Percentiles rank a stretch among this genome's conserved stretches.
These are phyloP conservation scores for Fusarium subtropicale DNA, from an alignment of 2,329 filamentous ascomycete species.

Conservation along the genomic window DNA sequence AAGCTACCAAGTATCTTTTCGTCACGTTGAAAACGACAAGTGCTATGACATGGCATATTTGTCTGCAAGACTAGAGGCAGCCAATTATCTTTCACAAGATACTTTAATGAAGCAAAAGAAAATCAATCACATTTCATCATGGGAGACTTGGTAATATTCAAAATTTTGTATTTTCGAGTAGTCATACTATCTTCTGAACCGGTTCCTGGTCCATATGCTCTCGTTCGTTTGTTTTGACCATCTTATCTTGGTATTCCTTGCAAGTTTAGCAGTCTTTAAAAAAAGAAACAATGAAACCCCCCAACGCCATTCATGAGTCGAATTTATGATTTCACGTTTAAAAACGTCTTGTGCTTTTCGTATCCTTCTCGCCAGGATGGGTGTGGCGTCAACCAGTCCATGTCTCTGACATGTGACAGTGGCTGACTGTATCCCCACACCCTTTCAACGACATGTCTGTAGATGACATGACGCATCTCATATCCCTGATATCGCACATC, in stretches of 20 bases:
- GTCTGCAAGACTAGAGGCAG: background rate
- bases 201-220: conserved; percentile 5
- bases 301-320: conserved; percentile 47
- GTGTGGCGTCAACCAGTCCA: conserved; percentile 12
- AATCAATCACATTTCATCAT: background rate
- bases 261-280: conserved; percentile 26
- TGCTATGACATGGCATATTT: background rate
- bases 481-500: conserved; percentile 28
- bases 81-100: background rate
- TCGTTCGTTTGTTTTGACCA: conserved; percentile 19
- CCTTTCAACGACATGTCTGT: conserved; percentile 32
- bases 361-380: conserved; percentile 8
- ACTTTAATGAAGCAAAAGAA: background rate
- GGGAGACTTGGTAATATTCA: conserved; percentile 13
- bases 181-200: conserved; percentile 7
- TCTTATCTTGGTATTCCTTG: conserved; percentile 36
- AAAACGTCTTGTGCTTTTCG: conserved; percentile 33
- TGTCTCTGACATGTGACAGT: conserved; percentile 38
- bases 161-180: conserved; percentile 31
- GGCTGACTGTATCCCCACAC: conserved; percentile 32
- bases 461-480: conserved; percentile 17
- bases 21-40: background rate
- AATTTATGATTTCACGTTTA: conserved; percentile 41
- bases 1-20: background rate
- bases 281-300: conserved; percentile 38